Base-by-base conservation (phyloP, 1,139 yeast species). In the Hyphopichia burtonii region DNA sequence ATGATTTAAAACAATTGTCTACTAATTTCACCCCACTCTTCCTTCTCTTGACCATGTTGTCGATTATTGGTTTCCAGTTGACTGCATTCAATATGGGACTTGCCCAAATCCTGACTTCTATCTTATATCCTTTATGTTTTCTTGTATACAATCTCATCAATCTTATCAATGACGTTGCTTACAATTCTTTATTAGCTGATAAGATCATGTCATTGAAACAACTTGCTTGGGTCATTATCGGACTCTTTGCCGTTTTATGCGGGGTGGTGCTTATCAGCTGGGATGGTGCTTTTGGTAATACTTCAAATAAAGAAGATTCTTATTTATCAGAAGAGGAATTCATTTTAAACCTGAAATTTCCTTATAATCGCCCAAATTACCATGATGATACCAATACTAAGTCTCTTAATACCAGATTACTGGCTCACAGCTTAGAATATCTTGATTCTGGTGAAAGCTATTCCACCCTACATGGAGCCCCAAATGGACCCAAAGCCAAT, bases 51-150 rank as follows among this genome's bases (percentile, higher is more conserved):
- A 58, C 75, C 4, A 87, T 89, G 68, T 64, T 86, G n/a, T 53
- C 68, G 5, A 75, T 88, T 39, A 89, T 95, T n/a, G 75, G 86
- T 4, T 69, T 80, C 14, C 96, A 90, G 59, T 70, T 90, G 39
- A 82, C 79, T 43, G 82, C 87, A 31, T 76, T 89, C 48, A 88
- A 89, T 61, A 71, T 80, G 51, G 96, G 95, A 0, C 71, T 90
- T 43, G 76, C 83, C 37, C 76, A 78, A 49, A 77, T 86, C 36
- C 82, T 91, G 41, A 88, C 96, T 0, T 82, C 93, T 8, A 77
- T 88, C 12, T 69, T 90, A 33, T 90, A 89, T 56, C 96, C 96
- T 0, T 68, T 90, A 48, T 87, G 91, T 41, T 90, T 90, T 59
- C 84, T 94, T 63, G 81, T 88, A 35, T 90, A 85, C 70, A 90